Evolutionary conservation across 495 filamentous ascomycete genomes (phyloP).

Genomic region (Platismatia glauca): DNA sequence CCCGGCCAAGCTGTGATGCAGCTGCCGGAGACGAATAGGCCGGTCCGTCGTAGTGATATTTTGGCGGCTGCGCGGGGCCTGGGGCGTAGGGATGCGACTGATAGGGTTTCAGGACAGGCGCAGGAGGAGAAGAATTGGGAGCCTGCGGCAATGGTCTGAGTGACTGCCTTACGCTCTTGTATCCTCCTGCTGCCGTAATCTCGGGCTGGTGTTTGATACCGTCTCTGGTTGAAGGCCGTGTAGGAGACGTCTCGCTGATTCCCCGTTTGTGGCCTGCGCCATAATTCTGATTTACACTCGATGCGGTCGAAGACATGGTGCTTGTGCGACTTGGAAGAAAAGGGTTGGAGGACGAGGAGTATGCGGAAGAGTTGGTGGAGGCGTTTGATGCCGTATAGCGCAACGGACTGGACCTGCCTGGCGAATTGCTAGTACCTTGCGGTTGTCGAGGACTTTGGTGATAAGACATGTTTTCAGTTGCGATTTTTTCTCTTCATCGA

Average conservation of each 20-base stretch:
- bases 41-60: constrained; percentile 28
- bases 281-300: constrained; percentile 46
- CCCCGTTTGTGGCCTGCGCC: constrained; percentile 60
- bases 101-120: constrained; percentile 24
- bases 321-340: constrained; percentile 64
- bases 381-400: constrained; percentile 64
- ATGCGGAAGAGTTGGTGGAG: constrained; percentile 69
- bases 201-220: constrained; percentile 34
- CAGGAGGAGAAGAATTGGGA: constrained; percentile 42
- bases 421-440: constrained; percentile 46
- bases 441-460: constrained; percentile 17
- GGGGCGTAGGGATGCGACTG: constrained; percentile 31
- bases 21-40: constrained; percentile 28
- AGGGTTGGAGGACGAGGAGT: constrained; percentile 58
- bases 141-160: constrained; percentile 67
- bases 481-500: not conserved
- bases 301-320: constrained; percentile 66
- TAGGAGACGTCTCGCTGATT: constrained; percentile 56
- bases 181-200: constrained; percentile 47
- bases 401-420: constrained; percentile 48
- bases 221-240: constrained; percentile 31
- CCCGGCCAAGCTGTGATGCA: constrained; percentile 27
- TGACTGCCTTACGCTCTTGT: constrained; percentile 65
- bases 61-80: constrained; percentile 38
- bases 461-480: constrained; percentile 14